phyloP scores from a whole-genome alignment of 176 grass and related monocot species.

The Alloteropsis semialata region DNA sequence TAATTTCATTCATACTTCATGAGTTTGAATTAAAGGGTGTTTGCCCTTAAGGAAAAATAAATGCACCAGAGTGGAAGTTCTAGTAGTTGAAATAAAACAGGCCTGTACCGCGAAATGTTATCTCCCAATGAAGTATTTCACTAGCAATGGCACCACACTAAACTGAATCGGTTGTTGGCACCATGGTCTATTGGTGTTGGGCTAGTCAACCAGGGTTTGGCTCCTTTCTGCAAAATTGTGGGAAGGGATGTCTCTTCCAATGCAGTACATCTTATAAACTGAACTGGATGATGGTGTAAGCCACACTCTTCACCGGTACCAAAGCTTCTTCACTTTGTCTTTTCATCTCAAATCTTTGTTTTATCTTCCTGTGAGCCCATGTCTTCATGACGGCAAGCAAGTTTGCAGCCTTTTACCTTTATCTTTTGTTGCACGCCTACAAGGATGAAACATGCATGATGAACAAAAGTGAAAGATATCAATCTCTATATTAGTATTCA shows the following conservation, averaged over 20 bases:
- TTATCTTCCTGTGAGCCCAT: not conserved
- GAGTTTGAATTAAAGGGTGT: constrained; percentile 24
- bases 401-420: constrained; percentile 7
- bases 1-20: not conserved
- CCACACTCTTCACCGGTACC: not conserved
- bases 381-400: constrained; percentile 19
- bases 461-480: not conserved
- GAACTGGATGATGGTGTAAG: constrained; percentile 7
- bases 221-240: not conserved
- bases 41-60: not conserved
- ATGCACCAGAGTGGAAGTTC: not conserved
- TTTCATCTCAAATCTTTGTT: not conserved
- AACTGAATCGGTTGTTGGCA: not conserved
- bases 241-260: no score
- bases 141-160: not conserved
- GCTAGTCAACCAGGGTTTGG: not conserved
- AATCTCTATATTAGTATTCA: not conserved
- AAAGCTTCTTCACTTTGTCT: not conserved
- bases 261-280: not conserved
- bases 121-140: not conserved
- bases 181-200: not conserved
- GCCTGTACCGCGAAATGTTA: not conserved
- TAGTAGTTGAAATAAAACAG: no score
- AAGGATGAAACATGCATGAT: not conserved
- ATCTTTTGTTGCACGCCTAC: constrained; percentile 4